phyloP scores from a whole-genome alignment of 441 rosid species.

The Syzygium malaccense region DNA sequence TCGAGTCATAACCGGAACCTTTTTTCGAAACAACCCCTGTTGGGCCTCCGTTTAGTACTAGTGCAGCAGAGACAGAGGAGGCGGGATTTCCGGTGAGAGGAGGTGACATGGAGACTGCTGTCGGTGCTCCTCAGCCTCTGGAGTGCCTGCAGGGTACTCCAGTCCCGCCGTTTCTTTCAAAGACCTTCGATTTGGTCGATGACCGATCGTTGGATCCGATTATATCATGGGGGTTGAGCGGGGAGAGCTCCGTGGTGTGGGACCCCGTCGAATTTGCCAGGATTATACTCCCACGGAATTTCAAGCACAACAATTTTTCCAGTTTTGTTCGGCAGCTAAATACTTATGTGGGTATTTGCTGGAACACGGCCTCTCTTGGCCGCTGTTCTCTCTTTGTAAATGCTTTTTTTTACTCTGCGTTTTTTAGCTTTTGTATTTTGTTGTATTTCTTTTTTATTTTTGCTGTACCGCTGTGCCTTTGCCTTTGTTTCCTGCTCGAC shows the following conservation, averaged over 20 bases:
- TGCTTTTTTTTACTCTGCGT: background rate
- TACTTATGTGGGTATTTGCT: slow-evolving; percentile 65
- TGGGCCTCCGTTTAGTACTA: background rate
- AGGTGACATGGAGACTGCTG: background rate
- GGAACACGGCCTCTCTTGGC: slow-evolving; percentile 21
- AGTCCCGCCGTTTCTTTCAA: slow-evolving; percentile 58
- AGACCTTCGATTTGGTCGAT: slow-evolving; percentile 60
- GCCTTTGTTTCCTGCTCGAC: background rate
- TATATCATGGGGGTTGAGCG: slow-evolving; percentile 53
- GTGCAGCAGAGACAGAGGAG: background rate
- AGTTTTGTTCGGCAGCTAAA: slow-evolving; percentile 78
- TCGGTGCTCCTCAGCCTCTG: slow-evolving; percentile 45
- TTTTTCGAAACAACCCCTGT: background rate
- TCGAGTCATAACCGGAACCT: slow-evolving; percentile 2
- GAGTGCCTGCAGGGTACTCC: slow-evolving; percentile 50
- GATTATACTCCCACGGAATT: slow-evolving; percentile 46
- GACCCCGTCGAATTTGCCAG: slow-evolving; percentile 59
- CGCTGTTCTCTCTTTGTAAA: slow-evolving; percentile 13
- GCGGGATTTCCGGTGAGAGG: background rate
- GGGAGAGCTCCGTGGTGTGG: slow-evolving; percentile 64
- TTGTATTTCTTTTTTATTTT: background rate
- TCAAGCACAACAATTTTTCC: slow-evolving; percentile 75
- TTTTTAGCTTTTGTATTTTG: background rate
- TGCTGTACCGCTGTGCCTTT: background rate
- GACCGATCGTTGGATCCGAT: slow-evolving; percentile 44